Evolutionary conservation across 208 protist genomes (phyloP).

Genomic region (Crithidia brevicula): DNA sequence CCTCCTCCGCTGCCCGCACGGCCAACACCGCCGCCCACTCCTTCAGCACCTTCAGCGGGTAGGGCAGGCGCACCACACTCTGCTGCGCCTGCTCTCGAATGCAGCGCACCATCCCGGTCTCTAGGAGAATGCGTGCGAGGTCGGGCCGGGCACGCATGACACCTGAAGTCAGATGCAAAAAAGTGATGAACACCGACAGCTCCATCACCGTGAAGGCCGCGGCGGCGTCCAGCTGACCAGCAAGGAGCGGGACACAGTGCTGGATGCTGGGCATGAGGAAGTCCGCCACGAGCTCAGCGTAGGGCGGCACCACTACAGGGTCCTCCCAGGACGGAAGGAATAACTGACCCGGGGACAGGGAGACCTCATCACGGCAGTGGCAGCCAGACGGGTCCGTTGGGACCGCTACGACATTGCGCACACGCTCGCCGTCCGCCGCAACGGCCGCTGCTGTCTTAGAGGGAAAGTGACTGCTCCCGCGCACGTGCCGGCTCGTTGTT

Average conservation of each 20-base stretch:
- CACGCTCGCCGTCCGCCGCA: conserved; percentile 18
- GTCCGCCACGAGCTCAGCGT: conserved; percentile 25
- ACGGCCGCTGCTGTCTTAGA: conserved; percentile 11
- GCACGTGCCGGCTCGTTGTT: conserved; percentile 4
- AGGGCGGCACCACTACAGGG: conserved; percentile 27
- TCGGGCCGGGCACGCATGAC: conserved; percentile 47
- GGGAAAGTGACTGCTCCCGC: conserved; percentile 21
- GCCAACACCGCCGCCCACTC: conserved; percentile 53
- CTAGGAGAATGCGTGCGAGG: conserved; percentile 51
- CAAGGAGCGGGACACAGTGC: conserved; percentile 24
- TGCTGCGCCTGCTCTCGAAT: conserved; percentile 52
- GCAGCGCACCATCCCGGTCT: conserved; percentile 33
- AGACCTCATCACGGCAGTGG: conserved; percentile 12
- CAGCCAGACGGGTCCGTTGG: conserved; percentile 15
- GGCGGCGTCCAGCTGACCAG: conserved; percentile 18
- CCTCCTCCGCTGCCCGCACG: conserved; percentile 27
- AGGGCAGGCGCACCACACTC: conserved; percentile 42
- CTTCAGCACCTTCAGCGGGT: conserved; percentile 52
- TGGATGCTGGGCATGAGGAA: conserved; percentile 34
- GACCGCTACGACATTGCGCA: conserved; percentile 21
- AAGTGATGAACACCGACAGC: conserved; percentile 31
- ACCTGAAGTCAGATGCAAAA: conserved; percentile 45
- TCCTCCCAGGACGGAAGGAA: conserved; percentile 23
- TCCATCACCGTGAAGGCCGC: conserved; percentile 24
- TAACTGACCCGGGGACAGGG: conserved; percentile 16